Evolutionary conservation across 1,284 basidiomycete species (phyloP).

Genomic region (Serendipita sp.): DNA sequence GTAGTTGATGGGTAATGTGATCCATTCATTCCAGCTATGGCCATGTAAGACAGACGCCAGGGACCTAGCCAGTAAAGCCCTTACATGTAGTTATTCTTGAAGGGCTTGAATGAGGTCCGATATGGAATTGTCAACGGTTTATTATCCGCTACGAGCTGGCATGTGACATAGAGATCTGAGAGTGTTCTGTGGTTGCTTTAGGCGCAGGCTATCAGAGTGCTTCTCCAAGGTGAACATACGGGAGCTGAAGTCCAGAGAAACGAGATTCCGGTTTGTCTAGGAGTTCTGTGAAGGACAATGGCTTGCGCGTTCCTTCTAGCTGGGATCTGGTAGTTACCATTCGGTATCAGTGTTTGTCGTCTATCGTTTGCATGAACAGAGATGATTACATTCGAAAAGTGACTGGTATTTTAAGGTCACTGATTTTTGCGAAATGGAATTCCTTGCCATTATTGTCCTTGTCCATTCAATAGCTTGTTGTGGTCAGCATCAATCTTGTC

Average conservation of each 20-base stretch:
- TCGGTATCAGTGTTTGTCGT: not conserved
- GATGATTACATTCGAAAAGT: constrained; percentile 66
- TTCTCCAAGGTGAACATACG: constrained; percentile 31
- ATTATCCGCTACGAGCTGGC: constrained; percentile 84
- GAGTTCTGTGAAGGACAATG: constrained; percentile 57
- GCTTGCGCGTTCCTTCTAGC: constrained; percentile 63
- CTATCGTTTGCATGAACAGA: not conserved
- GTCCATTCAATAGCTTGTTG: constrained; percentile 34
- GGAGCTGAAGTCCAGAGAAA: constrained; percentile 65
- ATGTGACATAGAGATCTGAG: constrained; percentile 85
- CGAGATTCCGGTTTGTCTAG: constrained; percentile 63
- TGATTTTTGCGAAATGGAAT: constrained; percentile 79
- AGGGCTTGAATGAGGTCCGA: constrained; percentile 84
- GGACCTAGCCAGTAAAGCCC: constrained; percentile 17
- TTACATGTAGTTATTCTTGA: constrained; percentile 70
- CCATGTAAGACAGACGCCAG: not conserved
- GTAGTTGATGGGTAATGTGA: constrained; percentile 80
- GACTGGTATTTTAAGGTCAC: constrained; percentile 73
- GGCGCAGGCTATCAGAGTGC: constrained; percentile 11
- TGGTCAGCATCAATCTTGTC: not conserved
- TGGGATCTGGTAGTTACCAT: constrained; percentile 44
- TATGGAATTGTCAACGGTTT: constrained; percentile 83
- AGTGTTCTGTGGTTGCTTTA: constrained; percentile 38
- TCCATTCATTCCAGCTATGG: constrained; percentile 86
- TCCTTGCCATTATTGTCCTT: constrained; percentile 61